Base-by-base conservation (phyloP, 345 rosid species). In the Populus ilicifolia region DNA sequence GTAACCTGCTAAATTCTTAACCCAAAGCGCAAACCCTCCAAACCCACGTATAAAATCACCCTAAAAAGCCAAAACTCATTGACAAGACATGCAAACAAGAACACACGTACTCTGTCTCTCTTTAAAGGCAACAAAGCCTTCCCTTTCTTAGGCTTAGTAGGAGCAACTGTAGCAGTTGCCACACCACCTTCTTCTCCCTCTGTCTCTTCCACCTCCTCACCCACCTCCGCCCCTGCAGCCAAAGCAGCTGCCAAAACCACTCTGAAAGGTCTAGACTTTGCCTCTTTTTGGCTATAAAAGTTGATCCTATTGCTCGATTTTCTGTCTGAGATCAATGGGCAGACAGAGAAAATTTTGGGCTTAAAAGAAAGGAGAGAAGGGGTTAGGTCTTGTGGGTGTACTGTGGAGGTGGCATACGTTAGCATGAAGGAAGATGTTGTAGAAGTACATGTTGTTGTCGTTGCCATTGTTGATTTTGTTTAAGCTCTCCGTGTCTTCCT, bases 111-210 rank as follows among this genome's bases (percentile, higher is more conserved):
- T 67, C 98, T 88, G 77, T 96, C 98, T 80, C 95, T 93, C 85
- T 96, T 96, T 69, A 92, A 88, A 59, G 80, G 89, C 88, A 93
- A 80, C 30, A 90, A 93, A 64, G 96, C 97, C 84, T 91, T 96
- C 68, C 98, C 98, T 77, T 85, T 96, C 91, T 90, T 93, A 41
- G 94, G 96, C 87, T 87, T 92, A 8, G 89, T 70, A 8, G 90
- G 88, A 56, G 86, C 65, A 62, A 74, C 81, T 56, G 87, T 81
- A 61, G 91, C 81, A 70, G 89, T 75, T 43, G 82, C 80, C 9
- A 63, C 85, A 68, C 54, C 88, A 8, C 72, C 78, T 6, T 50
- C 80, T 67, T 46, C 87, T 33, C 71, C 87, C 35, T 77, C 80
- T 75, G 74, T 86, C 25, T 78, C 80, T 69, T 69, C 89, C 44